These are phyloP conservation scores for Elongisporangium anandrum DNA, from an alignment of 352 stramenopile species.

Conservation along the genomic window DNA sequence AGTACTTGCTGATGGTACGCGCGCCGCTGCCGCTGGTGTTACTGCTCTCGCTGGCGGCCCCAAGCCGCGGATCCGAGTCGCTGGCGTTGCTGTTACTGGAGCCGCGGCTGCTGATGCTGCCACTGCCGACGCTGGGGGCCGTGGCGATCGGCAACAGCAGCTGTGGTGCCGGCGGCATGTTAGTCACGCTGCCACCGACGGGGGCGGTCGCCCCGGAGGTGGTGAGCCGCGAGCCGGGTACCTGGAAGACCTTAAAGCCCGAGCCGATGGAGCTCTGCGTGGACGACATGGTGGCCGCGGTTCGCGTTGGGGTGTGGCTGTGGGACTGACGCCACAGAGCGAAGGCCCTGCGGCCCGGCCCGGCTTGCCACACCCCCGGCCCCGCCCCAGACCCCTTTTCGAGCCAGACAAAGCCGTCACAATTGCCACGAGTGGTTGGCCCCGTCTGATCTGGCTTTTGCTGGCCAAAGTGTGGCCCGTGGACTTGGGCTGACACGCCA, in stretches of 20 bases:
- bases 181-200: conserved; percentile 3
- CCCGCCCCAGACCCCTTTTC: neutral
- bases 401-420: neutral
- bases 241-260: conserved; percentile 68
- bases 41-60: conserved; percentile 1
- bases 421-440: neutral
- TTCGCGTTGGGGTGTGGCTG: neutral
- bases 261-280: conserved; percentile 12
- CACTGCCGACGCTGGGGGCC: conserved; percentile 20
- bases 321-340: neutral
- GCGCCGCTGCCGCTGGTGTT: neutral
- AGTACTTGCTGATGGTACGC: neutral
- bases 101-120: conserved; percentile 21
- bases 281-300: neutral
- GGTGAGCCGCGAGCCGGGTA: conserved; percentile 25
- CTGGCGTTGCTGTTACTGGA: conserved; percentile 17
- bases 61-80: conserved; percentile 1
- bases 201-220: conserved; percentile 3
- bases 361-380: neutral
- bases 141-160: conserved; percentile 10
- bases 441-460: neutral
- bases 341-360: neutral
- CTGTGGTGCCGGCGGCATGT: conserved; percentile 14
- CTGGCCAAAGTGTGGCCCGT: neutral
- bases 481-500: neutral